phyloP scores from a whole-genome alignment of 179 eudicot species.

The Pouteria campechiana region DNA sequence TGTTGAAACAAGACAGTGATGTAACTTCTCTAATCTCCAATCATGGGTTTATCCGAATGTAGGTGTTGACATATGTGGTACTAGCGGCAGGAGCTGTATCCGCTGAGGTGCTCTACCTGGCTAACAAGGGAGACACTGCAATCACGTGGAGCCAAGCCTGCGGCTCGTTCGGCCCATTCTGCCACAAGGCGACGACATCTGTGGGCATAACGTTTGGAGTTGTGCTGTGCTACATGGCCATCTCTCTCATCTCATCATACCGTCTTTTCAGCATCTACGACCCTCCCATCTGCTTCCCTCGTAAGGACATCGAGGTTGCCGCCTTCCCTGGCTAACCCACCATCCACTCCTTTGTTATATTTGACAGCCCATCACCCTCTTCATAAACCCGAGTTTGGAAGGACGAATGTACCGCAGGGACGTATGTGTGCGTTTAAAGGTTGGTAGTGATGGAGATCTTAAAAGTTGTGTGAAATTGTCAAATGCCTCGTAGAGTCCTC shows the following conservation, averaged over 20 bases:
- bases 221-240: conserved; percentile 47
- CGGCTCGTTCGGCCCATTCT: conserved; percentile 46
- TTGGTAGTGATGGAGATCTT: no score
- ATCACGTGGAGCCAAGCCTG: conserved; percentile 82
- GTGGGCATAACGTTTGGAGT: conserved; percentile 45
- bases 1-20: no score
- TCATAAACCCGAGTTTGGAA: no score
- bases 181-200: conserved; percentile 54
- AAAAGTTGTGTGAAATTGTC: no score
- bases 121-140: conserved; percentile 66
- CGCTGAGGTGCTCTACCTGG: conserved; percentile 63
- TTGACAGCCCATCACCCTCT: no score
- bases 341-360: no score
- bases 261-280: conserved; percentile 77
- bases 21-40: no score
- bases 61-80: conserved; percentile 66
- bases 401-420: no score
- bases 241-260: conserved; percentile 83
- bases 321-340: conserved; percentile 18
- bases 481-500: no score
- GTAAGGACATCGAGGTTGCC: conserved; percentile 33
- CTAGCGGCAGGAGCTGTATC: conserved; percentile 87
- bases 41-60: no score
- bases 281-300: conserved; percentile 16
- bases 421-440: no score